Base-by-base conservation (phyloP, 257 asterid species). In the Nicotiana tabacum region DNA sequence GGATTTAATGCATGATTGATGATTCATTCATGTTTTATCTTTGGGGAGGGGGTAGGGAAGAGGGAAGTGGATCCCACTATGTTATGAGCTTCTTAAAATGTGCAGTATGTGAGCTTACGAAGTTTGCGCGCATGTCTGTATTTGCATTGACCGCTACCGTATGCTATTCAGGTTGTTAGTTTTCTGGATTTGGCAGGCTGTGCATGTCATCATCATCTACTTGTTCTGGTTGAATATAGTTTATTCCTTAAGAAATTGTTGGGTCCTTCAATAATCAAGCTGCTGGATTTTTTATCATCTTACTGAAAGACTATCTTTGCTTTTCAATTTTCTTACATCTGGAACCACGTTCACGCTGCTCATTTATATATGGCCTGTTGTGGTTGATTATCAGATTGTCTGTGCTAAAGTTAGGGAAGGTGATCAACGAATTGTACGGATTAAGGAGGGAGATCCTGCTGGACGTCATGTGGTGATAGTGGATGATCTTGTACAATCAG, bases 361-460 rank as follows among this genome's bases (percentile, higher is more conserved):
- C 78, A 16, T 78, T 78, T 77, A 88, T 70, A 60, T 65, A 56
- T 65, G 81, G 64, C 81, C 81, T 66, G 64, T 81, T 43, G 51
- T 9, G 12, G 35, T 82, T 78, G 17, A 64, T 84, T 87, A 78
- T 85, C 92, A 95, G 99, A 83, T 95, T 82, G 93, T 95, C 79
- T 95, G 99, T 85, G 93, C 97, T 60, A 95, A 95, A 89, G 99
- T 95, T 70, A 92, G 99, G 91, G 99, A 95, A 92, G 98, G 97
- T 9, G 94, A 95, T 81, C 94, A 92, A 77, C 89, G 99, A 83
- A 89, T 92, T 35, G 99, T 95, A 35, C 90, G 97, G 84, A 69
- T 95, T 61, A 95, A 94, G 91, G 99, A 95, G 86, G 99, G 99
- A 62, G 92, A 94, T 17, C 94, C 98, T n/a, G 88, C 89, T 78